phyloP scores from a whole-genome alignment of 331 rosid species.

The Malus hybrid region DNA sequence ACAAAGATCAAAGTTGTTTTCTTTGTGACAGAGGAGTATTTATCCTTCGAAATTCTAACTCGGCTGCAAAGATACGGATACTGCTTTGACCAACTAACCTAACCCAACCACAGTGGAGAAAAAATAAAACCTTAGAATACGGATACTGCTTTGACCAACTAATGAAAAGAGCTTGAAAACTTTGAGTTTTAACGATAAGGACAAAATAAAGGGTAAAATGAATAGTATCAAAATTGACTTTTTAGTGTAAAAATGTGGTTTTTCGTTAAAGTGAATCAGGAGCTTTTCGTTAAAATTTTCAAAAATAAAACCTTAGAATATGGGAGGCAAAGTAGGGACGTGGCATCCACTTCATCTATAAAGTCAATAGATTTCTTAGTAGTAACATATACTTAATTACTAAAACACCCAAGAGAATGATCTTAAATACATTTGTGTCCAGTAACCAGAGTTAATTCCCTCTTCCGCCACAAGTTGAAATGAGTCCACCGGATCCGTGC shows the following conservation, averaged over 20 bases:
- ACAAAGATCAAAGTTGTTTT: too few species aligned
- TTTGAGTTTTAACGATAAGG: too few species aligned
- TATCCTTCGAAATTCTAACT: too few species aligned
- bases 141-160: too few species aligned
- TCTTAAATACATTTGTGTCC: background rate
- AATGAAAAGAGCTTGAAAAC: too few species aligned
- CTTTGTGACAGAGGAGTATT: background rate
- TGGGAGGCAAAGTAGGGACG: background rate
- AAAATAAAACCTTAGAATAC: background rate
- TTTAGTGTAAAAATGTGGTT: too few species aligned
- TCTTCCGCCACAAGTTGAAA: background rate
- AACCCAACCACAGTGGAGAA: background rate
- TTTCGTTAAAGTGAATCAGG: too few species aligned
- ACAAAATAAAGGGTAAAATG: too few species aligned
- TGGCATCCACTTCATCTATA: background rate
- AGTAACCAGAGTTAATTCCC: background rate
- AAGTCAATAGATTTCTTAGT: background rate
- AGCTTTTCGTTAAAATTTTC: too few species aligned
- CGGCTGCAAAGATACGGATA: too few species aligned
- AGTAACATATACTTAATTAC: background rate
- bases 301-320: background rate
- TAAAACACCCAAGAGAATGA: background rate
- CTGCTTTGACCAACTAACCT: too few species aligned
- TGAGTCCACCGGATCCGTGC: background rate
- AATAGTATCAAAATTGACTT: too few species aligned